phyloP scores from a whole-genome alignment of 169 alveolate species.

The Eimeria maxima region DNA sequence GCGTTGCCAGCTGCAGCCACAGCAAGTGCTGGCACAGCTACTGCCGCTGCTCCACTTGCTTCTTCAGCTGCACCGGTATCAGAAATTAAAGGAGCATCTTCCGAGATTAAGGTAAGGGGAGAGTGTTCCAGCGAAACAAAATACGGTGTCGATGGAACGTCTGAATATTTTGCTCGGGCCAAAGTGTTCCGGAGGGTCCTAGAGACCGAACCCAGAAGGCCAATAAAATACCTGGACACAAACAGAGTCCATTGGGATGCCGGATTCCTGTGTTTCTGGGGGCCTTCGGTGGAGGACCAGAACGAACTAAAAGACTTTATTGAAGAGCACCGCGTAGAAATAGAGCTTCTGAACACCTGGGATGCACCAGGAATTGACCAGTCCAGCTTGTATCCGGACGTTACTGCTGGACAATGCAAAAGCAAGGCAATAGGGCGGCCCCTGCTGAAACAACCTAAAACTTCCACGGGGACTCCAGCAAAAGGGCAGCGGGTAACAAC shows the following conservation, averaged over 20 bases:
- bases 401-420: neutral
- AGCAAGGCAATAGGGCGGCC: constrained; percentile 15
- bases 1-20: neutral
- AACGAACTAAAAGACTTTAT: constrained; percentile 47
- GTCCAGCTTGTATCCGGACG: neutral
- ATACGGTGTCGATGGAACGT: neutral
- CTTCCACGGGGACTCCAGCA: neutral
- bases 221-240: neutral
- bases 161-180: constrained; percentile 40
- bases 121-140: neutral
- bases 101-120: neutral
- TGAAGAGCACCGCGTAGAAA: constrained; percentile 52
- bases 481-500: constrained; percentile 24
- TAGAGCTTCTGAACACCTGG: neutral
- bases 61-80: neutral
- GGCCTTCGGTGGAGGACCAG: constrained; percentile 47
- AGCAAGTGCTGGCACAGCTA: neutral
- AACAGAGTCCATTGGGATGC: constrained; percentile 10
- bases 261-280: constrained; percentile 64
- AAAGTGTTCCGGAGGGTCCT: neutral
- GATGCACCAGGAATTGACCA: neutral
- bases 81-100: neutral
- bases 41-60: constrained; percentile 2
- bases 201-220: constrained; percentile 43
- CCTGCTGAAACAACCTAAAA: constrained; percentile 11